Conservation (phyloP, 1,284 basidiomycete genomes). For the Heterobasidion irregulare region DNA sequence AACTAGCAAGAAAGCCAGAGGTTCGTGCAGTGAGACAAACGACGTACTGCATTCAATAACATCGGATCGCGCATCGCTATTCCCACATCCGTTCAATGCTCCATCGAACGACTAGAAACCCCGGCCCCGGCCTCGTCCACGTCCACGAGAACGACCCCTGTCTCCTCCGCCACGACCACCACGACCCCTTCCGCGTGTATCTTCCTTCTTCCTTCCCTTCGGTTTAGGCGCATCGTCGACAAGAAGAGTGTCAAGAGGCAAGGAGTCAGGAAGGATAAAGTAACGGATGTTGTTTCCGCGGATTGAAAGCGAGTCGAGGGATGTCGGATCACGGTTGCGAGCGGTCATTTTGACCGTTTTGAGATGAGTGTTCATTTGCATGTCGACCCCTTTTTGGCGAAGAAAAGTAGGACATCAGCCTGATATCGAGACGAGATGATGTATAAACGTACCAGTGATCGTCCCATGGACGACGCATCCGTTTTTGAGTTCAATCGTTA, state of each 20-base stretch:
- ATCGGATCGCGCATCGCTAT: too few species aligned
- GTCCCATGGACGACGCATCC: conserved; percentile 94
- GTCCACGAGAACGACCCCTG: conserved; percentile 33
- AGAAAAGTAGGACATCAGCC: not conserved
- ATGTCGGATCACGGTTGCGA: conserved; percentile 76
- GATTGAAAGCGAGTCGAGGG: conserved; percentile 84
- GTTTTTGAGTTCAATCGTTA: conserved; percentile 97
- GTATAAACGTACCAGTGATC: conserved; percentile 72
- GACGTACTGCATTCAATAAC: too few species aligned
- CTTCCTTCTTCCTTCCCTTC: conserved; percentile 80
- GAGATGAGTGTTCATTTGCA: conserved; percentile 96
- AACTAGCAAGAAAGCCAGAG: too few species aligned
- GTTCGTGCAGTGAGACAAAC: too few species aligned
- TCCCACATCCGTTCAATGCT: not conserved
- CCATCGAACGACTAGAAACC: conserved; percentile 28
- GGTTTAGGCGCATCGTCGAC: conserved; percentile 98
- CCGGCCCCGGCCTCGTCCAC: conserved; percentile 38
- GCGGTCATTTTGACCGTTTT: conserved; percentile 97
- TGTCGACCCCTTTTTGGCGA: conserved; percentile 69
- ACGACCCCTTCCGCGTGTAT: conserved; percentile 56
- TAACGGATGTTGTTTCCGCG: conserved; percentile 92
- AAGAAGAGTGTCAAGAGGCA: conserved; percentile 92
- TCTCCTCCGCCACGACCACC: conserved; percentile 33
- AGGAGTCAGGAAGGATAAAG: conserved; percentile 92
- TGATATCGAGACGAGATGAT: not conserved